phyloP scores from a whole-genome alignment of 495 filamentous ascomycete genomes.

The Aspergillus diversus region DNA sequence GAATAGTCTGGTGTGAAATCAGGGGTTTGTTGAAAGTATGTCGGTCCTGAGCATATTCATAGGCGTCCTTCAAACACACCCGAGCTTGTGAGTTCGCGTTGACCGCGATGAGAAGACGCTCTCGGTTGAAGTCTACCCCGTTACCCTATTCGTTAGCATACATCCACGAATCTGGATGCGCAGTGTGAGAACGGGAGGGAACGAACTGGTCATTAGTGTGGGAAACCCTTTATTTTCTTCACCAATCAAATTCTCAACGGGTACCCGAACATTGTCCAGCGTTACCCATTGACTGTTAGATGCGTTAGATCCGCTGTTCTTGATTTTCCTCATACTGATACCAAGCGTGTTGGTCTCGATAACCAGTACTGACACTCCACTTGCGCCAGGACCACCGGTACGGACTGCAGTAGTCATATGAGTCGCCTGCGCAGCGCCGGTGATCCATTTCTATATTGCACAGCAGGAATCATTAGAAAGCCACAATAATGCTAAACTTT shows the following conservation, averaged over 20 bases:
- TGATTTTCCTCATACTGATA: background rate
- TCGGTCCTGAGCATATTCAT: background rate
- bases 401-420: conserved; percentile 12
- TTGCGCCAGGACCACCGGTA: conserved; percentile 1
- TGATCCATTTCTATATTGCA: conserved; percentile 9
- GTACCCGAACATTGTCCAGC: conserved; percentile 10
- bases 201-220: conserved; percentile 1
- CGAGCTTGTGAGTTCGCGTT: background rate
- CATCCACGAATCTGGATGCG: too few relatives aligned
- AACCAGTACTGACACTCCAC: conserved; percentile 12
- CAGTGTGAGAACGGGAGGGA: too few relatives aligned
- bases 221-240: conserved; percentile 5
- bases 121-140: conserved; percentile 17
- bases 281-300: background rate
- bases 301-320: conserved; percentile 7
- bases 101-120: conserved; percentile 9
- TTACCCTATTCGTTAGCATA: too few relatives aligned
- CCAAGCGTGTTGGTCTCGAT: conserved; percentile 1
- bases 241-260: conserved; percentile 15
- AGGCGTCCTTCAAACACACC: background rate
- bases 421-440: background rate
- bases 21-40: conserved; percentile 13
- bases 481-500: too few relatives aligned
- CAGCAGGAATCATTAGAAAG: too few relatives aligned
- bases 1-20: conserved; percentile 4